Evolutionary conservation across 345 rosid species (phyloP).

Genomic region (Citrus maxima): DNA sequence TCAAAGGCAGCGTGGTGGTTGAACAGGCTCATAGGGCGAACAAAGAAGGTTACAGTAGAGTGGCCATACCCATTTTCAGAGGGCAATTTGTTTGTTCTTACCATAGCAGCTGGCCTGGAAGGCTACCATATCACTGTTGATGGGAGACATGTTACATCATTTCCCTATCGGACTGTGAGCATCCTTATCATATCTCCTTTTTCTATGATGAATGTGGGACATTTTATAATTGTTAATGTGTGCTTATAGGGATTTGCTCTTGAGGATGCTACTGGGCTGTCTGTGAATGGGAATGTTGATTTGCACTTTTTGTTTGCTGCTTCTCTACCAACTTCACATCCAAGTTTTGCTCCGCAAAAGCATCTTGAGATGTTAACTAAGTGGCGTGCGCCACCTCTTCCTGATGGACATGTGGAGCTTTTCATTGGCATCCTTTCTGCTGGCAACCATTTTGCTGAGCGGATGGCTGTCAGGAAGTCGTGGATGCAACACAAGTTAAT

Average conservation of each 20-base stretch:
- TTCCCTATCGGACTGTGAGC: conserved; percentile 95
- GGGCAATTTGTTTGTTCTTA: conserved; percentile 81
- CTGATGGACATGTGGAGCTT: conserved; percentile 58
- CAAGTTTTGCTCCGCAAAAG: conserved; percentile 82
- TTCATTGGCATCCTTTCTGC: conserved; percentile 94
- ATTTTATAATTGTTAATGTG: conserved; percentile 12
- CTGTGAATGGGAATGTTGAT: conserved; percentile 71
- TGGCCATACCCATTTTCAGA: conserved; percentile 92
- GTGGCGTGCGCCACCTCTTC: conserved; percentile 81
- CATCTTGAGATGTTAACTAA: conserved; percentile 71
- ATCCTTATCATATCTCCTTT: background rate
- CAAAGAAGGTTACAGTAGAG: conserved; percentile 67
- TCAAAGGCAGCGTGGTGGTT: conserved; percentile 93
- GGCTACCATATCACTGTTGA: conserved; percentile 87
- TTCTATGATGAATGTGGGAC: conserved; percentile 13
- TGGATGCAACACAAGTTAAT: conserved; percentile 94
- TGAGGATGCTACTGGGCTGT: conserved; percentile 96
- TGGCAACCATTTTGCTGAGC: conserved; percentile 88
- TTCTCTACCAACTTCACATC: conserved; percentile 79
- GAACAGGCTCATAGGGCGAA: conserved; percentile 70
- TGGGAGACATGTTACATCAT: conserved; percentile 87
- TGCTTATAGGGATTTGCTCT: conserved; percentile 74
- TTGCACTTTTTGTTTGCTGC: conserved; percentile 81
- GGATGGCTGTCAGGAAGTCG: conserved; percentile 95
- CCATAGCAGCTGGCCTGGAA: conserved; percentile 86